Conservation (phyloP, 257 asterid genomes). For the Cordia subcordata region DNA sequence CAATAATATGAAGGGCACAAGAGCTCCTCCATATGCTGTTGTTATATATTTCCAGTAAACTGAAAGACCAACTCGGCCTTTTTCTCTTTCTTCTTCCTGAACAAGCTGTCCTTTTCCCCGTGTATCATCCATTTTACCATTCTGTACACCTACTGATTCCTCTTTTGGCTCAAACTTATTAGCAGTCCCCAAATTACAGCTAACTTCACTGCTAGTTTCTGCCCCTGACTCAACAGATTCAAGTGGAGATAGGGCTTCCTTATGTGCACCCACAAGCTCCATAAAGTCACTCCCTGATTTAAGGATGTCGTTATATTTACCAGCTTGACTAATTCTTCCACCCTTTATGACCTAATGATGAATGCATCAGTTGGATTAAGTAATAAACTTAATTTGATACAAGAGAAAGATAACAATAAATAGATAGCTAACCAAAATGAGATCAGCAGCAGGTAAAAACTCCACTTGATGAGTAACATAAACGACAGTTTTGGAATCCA, state of each 20-base stretch:
- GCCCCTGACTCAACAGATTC: conserved; percentile 37
- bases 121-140: conserved; percentile 25
- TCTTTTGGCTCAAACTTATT: conserved; percentile 31
- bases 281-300: conserved; percentile 65
- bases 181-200: conserved; percentile 8
- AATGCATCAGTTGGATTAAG: neutral
- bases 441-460: conserved; percentile 78
- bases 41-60: conserved; percentile 84
- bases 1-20: conserved; percentile 72
- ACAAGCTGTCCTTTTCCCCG: conserved; percentile 61
- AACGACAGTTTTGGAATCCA: conserved; percentile 57
- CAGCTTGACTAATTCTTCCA: conserved; percentile 71
- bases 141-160: conserved; percentile 24
- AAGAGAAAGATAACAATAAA: conserved; percentile 4
- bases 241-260: conserved; percentile 65
- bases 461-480: conserved; percentile 91
- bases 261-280: conserved; percentile 92
- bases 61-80: conserved; percentile 65
- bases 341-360: conserved; percentile 72
- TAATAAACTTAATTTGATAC: neutral
- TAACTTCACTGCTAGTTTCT: conserved; percentile 20
- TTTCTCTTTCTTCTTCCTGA: conserved; percentile 93
- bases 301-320: conserved; percentile 70
- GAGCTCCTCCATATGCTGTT: conserved; percentile 74
- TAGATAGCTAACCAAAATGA: conserved; percentile 58